Percentiles rank a stretch among this genome's conserved stretches.
phyloP scores from a whole-genome alignment of 139 green algal species.

The Pseudopediastrum boryanum region DNA sequence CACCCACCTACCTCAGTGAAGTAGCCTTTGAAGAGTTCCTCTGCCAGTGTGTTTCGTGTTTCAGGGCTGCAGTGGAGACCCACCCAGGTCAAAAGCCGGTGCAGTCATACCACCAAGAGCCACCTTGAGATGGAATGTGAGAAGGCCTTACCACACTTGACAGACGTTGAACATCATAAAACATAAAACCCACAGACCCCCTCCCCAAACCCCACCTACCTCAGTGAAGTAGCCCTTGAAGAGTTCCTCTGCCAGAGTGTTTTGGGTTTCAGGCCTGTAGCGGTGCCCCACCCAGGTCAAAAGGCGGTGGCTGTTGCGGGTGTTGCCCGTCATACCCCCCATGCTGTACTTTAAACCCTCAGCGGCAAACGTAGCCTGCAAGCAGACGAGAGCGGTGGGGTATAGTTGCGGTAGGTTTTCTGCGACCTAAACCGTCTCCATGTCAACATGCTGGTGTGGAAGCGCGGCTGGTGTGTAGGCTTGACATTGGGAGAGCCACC shows the following conservation, averaged over 20 bases:
- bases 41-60: slow-evolving; percentile 19
- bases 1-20: slow-evolving; percentile 7
- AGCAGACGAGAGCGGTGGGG: too few relatives aligned
- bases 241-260: slow-evolving; percentile 28
- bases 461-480: too few relatives aligned
- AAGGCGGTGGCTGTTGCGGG: slow-evolving; percentile 30
- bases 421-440: too few relatives aligned
- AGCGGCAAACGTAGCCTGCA: slow-evolving; percentile 24
- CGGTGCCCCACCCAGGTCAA: slow-evolving; percentile 22
- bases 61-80: slow-evolving; percentile 15
- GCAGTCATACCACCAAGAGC: too few relatives aligned
- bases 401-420: too few relatives aligned
- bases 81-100: too few relatives aligned
- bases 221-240: slow-evolving; percentile 33
- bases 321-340: slow-evolving; percentile 32
- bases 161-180: too few relatives aligned
- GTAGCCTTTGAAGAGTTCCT: too few relatives aligned
- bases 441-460: too few relatives aligned
- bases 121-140: too few relatives aligned
- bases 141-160: too few relatives aligned
- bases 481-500: too few relatives aligned
- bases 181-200: neutral
- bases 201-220: neutral
- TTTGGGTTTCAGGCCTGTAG: slow-evolving; percentile 24
- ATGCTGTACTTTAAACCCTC: slow-evolving; percentile 35